Conservation (phyloP, 2,329 filamentous ascomycete genomes). For the Aspergillus fumigatus region DNA sequence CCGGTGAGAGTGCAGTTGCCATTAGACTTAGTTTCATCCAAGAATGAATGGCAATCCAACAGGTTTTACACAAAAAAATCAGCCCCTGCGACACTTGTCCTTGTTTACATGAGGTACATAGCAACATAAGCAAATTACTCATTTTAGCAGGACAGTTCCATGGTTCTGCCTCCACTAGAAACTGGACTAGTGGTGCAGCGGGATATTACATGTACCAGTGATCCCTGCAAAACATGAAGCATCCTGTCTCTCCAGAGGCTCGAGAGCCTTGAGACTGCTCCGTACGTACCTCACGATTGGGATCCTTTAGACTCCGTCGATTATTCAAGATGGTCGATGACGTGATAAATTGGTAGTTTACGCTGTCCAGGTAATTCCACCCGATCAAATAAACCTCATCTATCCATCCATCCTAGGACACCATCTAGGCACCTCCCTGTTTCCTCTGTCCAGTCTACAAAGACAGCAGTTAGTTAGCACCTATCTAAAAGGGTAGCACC, state of each 20-base stretch:
- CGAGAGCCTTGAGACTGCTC: not conserved
- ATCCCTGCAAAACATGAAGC: not conserved
- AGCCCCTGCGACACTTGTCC: not conserved
- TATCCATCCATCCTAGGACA: not conserved
- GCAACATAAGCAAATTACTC: not conserved
- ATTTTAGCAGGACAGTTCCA: not conserved
- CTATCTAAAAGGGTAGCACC: not conserved
- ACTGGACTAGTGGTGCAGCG: not conserved
- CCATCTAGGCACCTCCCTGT: not conserved
- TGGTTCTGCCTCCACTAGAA: not conserved
- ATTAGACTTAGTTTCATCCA: not conserved
- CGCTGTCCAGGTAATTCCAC: not conserved
- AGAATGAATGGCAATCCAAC: not conserved
- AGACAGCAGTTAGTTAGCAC: not conserved
- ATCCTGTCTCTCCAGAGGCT: not conserved
- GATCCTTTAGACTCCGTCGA: not conserved
- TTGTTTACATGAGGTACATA: not conserved
- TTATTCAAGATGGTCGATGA: not conserved
- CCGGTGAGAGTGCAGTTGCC: not conserved
- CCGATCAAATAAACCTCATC: not conserved
- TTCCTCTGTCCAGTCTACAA: not conserved
- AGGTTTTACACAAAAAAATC: not conserved
- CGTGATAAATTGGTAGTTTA: not conserved
- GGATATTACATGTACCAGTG: not conserved
- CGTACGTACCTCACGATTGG: too few relatives aligned